Percentiles rank a stretch among this genome's conserved stretches.
Evolutionary conservation across 2,329 filamentous ascomycete genomes (phyloP).

Genomic region (Orbilia brochopaga): DNA sequence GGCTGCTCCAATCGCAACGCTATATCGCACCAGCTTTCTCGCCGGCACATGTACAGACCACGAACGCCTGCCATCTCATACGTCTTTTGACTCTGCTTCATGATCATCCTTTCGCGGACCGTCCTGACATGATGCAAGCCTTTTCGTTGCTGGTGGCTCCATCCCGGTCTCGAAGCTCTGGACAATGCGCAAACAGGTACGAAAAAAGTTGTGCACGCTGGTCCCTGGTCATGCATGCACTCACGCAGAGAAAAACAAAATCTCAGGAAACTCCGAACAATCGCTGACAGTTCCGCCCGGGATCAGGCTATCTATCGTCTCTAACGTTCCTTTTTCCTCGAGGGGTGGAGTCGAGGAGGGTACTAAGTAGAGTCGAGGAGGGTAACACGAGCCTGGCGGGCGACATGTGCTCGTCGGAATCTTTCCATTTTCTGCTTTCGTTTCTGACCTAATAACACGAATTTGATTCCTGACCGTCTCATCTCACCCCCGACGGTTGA

Average conservation of each 20-base stretch:
- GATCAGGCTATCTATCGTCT: constrained; percentile 10
- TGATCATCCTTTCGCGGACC: constrained; percentile 30
- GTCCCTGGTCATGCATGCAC: constrained; percentile 16
- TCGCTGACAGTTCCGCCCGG: constrained; percentile 43
- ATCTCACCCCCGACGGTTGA: constrained; percentile 34
- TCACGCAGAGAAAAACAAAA: background rate
- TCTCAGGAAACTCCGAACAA: constrained; percentile 41
- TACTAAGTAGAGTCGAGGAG: no score
- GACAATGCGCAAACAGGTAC: constrained; percentile 22
- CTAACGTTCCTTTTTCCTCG: constrained; percentile 18
- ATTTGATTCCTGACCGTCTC: constrained; percentile 2
- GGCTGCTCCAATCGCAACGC: constrained; percentile 40
- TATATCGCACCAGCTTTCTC: constrained; percentile 47
- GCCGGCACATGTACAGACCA: background rate
- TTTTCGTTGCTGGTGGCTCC: constrained; percentile 4
- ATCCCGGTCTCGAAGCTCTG: constrained; percentile 30
- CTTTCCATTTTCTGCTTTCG: constrained; percentile 11
- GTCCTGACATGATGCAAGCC: constrained; percentile 13
- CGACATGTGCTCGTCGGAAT: constrained; percentile 3
- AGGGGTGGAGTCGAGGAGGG: constrained; percentile 9
- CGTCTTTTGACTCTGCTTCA: constrained; percentile 22
- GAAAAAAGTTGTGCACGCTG: constrained; percentile 11
- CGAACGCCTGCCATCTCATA: constrained; percentile 28
- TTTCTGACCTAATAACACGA: constrained; percentile 46
- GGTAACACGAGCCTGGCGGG: no score